A percentile compares a stretch with the other conserved stretches of the same genome.
phyloP scores from a whole-genome alignment of 352 stramenopile genomes.

The Globisporangium yorkense region DNA sequence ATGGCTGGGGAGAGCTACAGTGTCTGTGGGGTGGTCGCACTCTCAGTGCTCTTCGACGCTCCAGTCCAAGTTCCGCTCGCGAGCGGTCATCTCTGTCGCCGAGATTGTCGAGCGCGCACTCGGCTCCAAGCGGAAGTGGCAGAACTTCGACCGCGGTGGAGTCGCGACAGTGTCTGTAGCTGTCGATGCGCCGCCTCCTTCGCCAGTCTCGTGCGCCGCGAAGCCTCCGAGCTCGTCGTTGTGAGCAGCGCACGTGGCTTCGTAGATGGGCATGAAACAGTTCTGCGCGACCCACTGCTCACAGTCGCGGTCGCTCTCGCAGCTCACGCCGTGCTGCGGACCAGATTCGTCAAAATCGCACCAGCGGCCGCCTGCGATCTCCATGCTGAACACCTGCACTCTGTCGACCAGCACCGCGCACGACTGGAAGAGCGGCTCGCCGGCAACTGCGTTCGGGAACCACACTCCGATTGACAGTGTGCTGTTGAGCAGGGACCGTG shows the following conservation, averaged over 20 bases:
- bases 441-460: constrained; percentile 63
- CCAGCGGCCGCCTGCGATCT: constrained; percentile 53
- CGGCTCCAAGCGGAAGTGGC: constrained; percentile 29
- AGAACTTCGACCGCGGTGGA: constrained; percentile 11
- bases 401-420: constrained; percentile 44
- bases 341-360: constrained; percentile 45
- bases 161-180: neutral
- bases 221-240: constrained; percentile 5
- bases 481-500: neutral
- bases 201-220: neutral
- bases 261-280: constrained; percentile 64
- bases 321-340: constrained; percentile 21
- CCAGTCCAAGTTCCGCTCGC: constrained; percentile 16
- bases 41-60: constrained; percentile 16
- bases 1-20: neutral
- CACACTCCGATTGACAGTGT: constrained; percentile 51
- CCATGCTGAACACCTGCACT: constrained; percentile 48
- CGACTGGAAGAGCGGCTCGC: constrained; percentile 43
- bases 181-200: neutral
- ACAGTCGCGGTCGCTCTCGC: constrained; percentile 31
- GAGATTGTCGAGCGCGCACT: constrained; percentile 18
- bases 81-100: constrained; percentile 20
- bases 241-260: constrained; percentile 31
- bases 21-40: neutral
- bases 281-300: constrained; percentile 31